These are phyloP conservation scores for Serpula lacrymans DNA, from an alignment of 768 basidiomycete genomes.

Conservation along the genomic window DNA sequence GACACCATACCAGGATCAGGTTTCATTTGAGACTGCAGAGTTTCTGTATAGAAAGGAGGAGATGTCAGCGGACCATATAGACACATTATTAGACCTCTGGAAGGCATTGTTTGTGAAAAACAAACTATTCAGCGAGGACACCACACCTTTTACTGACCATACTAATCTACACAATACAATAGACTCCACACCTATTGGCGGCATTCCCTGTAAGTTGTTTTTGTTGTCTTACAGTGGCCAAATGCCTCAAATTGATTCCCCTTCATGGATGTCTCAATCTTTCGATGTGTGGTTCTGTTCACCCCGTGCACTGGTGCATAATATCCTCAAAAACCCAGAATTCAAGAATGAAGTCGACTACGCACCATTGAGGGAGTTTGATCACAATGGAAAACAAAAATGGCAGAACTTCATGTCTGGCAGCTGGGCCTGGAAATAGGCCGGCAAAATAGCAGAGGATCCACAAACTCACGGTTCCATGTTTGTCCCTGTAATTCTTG, in stretches of 20 bases:
- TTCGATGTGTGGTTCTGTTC: conserved; percentile 19
- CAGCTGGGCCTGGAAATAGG: conserved; percentile 31
- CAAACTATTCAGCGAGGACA: too few relatives aligned
- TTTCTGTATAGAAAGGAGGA: conserved; percentile 17
- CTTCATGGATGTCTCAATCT: conserved; percentile 20
- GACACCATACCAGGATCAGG: conserved; percentile 9
- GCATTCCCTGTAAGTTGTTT: conserved; percentile 35
- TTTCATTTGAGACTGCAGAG: conserved; percentile 16
- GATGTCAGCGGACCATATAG: conserved; percentile 17
- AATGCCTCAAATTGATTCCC: conserved; percentile 4
- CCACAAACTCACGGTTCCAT: conserved; percentile 26
- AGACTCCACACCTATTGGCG: conserved; percentile 30
- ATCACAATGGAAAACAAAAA: conserved; percentile 10
- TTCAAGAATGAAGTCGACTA: conserved; percentile 19
- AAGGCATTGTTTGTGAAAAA: conserved; percentile 9
- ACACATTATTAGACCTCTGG: conserved; percentile 17
- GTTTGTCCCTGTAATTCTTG: conserved; percentile 28
- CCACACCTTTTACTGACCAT: conserved; percentile 27
- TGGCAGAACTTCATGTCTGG: conserved; percentile 35
- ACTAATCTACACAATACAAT: conserved; percentile 31
- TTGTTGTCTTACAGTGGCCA: conserved; percentile 20
- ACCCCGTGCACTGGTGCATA: conserved; percentile 9
- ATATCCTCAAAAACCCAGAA: conserved; percentile 18
- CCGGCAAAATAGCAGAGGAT: conserved; percentile 22
- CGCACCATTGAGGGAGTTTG: conserved; percentile 21